Evolutionary conservation across 208 protist species (phyloP).

Genomic region (Entamoeba dispar): DNA sequence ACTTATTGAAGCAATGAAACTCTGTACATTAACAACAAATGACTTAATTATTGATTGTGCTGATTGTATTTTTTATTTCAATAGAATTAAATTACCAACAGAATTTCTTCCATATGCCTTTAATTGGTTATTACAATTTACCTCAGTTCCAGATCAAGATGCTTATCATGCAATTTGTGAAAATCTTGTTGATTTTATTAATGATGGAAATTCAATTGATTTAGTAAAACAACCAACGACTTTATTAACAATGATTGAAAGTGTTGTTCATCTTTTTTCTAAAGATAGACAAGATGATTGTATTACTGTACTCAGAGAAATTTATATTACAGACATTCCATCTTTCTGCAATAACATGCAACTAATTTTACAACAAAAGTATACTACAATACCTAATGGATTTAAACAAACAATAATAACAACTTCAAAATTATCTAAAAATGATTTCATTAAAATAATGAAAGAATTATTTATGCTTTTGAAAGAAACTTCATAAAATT

Average conservation of each 20-base stretch:
- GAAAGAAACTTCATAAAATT: not conserved
- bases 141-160: not conserved
- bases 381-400: not conserved
- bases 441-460: not conserved
- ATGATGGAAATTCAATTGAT: not conserved
- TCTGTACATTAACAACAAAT: not conserved
- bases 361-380: not conserved
- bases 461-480: not conserved
- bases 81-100: not conserved
- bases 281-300: not conserved
- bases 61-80: not conserved
- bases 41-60: not conserved
- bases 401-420: not conserved
- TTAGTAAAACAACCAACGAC: not conserved
- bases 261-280: not conserved
- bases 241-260: not conserved
- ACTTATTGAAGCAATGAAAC: not conserved
- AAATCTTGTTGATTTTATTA: not conserved
- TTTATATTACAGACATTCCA: not conserved
- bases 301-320: not conserved
- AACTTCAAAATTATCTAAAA: not conserved
- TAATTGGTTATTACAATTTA: not conserved
- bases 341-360: not conserved
- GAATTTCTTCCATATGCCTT: not conserved
- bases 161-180: not conserved